Evolutionary conservation across 805 yeast genomes (phyloP), one percentile per base, ranked within the genome.

Genomic region (Kurtzmaniella fragi): DNA sequence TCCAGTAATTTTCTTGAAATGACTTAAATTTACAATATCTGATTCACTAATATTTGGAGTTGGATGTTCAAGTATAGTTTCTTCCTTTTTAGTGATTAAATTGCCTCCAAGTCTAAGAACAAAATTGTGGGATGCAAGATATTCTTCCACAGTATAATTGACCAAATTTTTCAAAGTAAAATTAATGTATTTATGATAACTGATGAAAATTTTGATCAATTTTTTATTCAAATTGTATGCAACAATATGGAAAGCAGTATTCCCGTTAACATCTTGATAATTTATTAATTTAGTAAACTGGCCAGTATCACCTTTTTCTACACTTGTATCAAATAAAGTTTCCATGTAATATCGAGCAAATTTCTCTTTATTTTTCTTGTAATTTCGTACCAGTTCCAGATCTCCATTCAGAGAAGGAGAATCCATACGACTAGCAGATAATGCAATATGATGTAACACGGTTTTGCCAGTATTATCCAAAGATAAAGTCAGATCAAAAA

Each of bases 251-350:
- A 93, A 69, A 35, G 96, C 90, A 0, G 99, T 93, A 57, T 93
- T 96, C 17, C 99, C 99, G 52, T 90, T 90, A 39, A 79, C 70
- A 62, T 93, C 99, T 46, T 83, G 86, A n/a, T 84, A 84, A 56
- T 93, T 91, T 38, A 91, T 82, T 49, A 93, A 64, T 38, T 65
- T 60, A 23, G 49, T 43, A 26, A 75, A 67, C 14, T 64, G 41
- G 20, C 59, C 57, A 34, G 54, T 53, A 13, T 53, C 49, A 28
- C 51, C 57, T 15, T 48, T 31, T 15, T 31, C 33, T 4, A 63
- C 49, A 9, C 66, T 48, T 35, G 62, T 64, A 10, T 59, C 52
- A 27, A 69, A 56, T 14, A 68, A 43, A 10, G 56, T 47, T 35
- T 68, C 73, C 50, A 67, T 53, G 44, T 69, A 69, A 44, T 66